phyloP scores from a whole-genome alignment of 257 asterid genomes.

The Primulina eburnea region DNA sequence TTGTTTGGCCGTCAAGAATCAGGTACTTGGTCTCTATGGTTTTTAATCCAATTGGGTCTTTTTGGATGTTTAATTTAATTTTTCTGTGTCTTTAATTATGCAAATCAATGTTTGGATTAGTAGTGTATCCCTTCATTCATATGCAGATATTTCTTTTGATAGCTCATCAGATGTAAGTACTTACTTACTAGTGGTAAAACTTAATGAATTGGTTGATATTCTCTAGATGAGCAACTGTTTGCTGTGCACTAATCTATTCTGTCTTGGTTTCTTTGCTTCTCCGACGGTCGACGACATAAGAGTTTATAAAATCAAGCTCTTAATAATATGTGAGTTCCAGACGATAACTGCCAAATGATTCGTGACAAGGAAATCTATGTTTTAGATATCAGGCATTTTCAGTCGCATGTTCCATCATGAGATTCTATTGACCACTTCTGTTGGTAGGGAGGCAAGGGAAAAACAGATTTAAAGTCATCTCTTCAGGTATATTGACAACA shows the following conservation, averaged over 20 bases:
- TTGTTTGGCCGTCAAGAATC: neutral
- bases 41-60: neutral
- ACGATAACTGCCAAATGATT: constrained; percentile 7
- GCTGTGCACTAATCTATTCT: constrained; percentile 19
- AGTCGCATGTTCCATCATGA: constrained; percentile 21
- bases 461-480: constrained; percentile 76
- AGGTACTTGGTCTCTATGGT: constrained; percentile 1
- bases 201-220: constrained; percentile 7
- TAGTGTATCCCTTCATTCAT: constrained; percentile 74
- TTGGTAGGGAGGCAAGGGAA: constrained; percentile 84
- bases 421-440: constrained; percentile 26
- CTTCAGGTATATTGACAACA: constrained; percentile 54
- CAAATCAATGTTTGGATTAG: constrained; percentile 89
- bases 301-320: constrained; percentile 4
- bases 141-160: constrained; percentile 78
- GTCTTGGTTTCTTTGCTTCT: constrained; percentile 7
- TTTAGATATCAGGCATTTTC: constrained; percentile 10
- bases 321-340: constrained; percentile 2
- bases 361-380: constrained; percentile 12
- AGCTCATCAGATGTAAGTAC: constrained; percentile 76
- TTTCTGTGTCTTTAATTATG: constrained; percentile 31
- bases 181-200: constrained; percentile 9
- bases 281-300: neutral
- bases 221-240: neutral
- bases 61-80: constrained; percentile 19